Base-by-base conservation (phyloP, 2,329 filamentous ascomycete species). In the Albifimbria verrucaria region DNA sequence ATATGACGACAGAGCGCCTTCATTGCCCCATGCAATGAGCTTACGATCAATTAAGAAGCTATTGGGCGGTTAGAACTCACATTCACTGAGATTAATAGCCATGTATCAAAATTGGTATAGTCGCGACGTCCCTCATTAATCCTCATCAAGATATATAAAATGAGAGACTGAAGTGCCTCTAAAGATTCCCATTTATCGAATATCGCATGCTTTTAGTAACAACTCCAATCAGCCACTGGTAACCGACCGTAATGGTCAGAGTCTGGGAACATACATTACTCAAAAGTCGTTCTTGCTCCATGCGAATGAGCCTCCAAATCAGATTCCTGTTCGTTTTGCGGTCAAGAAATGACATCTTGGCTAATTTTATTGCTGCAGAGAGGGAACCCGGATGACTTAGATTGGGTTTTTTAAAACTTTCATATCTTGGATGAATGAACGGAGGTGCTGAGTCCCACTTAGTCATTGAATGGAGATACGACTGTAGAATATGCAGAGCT, bases 111-210 rank as follows among this genome's bases (percentile, higher is more conserved):
- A 20, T 51, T 22, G 49, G 49, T 51, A 46, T 51, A 51, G 21
- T 45, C 49, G 28, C 46, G 49, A 21, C 49, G 49, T 45, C 49
- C 49, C 25, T 51, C 49, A n/a, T 7, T 51, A n/a, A 51, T 46
- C 24, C 49, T 11, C 17, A 51, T 15, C 20, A 51, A 7, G 7
- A 51, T 45, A 24, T 45, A 51, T 20, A 51, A 4, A n/a, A 46
- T 23, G 41, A 51, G 49, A 51, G 49, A 51, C 26, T 51, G 49
- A 10, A 51, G 49, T 2, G 49, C 49, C 21, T 51, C 49, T 11
- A 51, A 25, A 36, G 7, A 17, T 23, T 51, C 49, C 41, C 49
- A 51, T 21, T 51, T 51, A 26, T 36, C 11, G 26, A 51, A 51
- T 20, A 15, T 51, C 2, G 39, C 2, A 24, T 51, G 25, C 49